Evolutionary conservation across 1,284 basidiomycete species (phyloP).

Genomic region (Pisolithus thermaeus): DNA sequence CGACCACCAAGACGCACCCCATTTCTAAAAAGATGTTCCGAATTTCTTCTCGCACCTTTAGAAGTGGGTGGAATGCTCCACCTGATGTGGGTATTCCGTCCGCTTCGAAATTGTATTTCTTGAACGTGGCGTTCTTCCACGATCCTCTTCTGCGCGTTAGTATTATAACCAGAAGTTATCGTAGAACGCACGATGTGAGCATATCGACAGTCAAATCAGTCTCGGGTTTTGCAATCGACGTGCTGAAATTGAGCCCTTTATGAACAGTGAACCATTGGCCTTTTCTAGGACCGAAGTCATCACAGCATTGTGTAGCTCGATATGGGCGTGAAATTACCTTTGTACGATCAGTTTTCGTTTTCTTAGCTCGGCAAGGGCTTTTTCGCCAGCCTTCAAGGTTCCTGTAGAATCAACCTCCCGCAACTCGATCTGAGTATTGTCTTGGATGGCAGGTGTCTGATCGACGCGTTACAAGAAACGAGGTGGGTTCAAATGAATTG

Average conservation of each 20-base stretch:
- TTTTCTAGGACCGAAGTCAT: constrained; percentile 55
- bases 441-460: constrained; percentile 61
- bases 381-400: constrained; percentile 67
- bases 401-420: constrained; percentile 72
- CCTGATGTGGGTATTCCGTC: constrained; percentile 85
- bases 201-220: constrained; percentile 97
- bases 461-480: constrained; percentile 4
- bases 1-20: constrained; percentile 54
- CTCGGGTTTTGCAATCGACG: constrained; percentile 93
- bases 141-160: constrained; percentile 52
- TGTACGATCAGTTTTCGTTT: constrained; percentile 86
- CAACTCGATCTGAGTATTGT: constrained; percentile 73
- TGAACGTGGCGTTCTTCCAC: constrained; percentile 91
- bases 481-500: not conserved
- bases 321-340: constrained; percentile 39
- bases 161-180: constrained; percentile 2
- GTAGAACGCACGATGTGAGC: constrained; percentile 72
- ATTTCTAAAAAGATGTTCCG: constrained; percentile 98
- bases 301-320: not conserved
- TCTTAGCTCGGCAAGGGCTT: constrained; percentile 77
- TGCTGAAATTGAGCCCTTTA: constrained; percentile 88
- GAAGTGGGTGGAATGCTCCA: constrained; percentile 91
- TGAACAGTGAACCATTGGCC: constrained; percentile 89
- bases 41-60: constrained; percentile 98
- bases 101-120: constrained; percentile 99